Evolutionary conservation across 768 basidiomycete species (phyloP), one percentile per base, ranked within the genome.

Genomic region (Mycena floridula): DNA sequence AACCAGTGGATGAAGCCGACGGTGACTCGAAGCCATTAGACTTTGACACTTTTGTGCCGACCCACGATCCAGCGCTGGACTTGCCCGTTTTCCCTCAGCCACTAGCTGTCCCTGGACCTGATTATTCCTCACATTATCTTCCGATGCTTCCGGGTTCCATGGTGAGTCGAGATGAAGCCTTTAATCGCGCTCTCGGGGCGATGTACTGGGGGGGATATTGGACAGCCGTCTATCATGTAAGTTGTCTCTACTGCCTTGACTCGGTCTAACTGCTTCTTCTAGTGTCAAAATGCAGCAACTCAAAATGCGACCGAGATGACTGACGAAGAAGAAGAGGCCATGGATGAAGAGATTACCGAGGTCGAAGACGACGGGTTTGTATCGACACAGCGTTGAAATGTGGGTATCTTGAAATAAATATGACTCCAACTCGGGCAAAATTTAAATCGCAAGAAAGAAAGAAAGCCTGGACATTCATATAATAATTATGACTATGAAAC

Each of bases 131-230:
- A 8, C 56, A 59, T 30, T 59, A 57, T 43, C 40, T 63, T 3
- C 65, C 67, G 18, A 52, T 58, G 15, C 57, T 63, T 12, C 51
- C 63, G 5, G 69, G 63, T 7, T 50, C 58, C 2, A 65, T 66
- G 59, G 75, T 80, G 15, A 73, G 69, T 50, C 79, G 75, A 52
- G 85, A 90, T 49, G 85, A 90, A 54, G 86, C 86, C 1, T 90
- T 90, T 60, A 68, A 72, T 21, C 79, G 80, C 39, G 89, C 87
- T 4, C 52, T 89, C 55, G 74, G 72, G 24, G 86, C 89, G 15
- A 89, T 85, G 80, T 91, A 90, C 59, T 90, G 89, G 88, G 70
- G 73, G 20, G 89, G 88, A 16, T 91, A 90, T 59, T 91, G 88
- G 87, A 88, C 86, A 2, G 87, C 87, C 1, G 73, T 89, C 38